Conservation (phyloP, 345 rosid species). For the Pugionium cornutum region DNA sequence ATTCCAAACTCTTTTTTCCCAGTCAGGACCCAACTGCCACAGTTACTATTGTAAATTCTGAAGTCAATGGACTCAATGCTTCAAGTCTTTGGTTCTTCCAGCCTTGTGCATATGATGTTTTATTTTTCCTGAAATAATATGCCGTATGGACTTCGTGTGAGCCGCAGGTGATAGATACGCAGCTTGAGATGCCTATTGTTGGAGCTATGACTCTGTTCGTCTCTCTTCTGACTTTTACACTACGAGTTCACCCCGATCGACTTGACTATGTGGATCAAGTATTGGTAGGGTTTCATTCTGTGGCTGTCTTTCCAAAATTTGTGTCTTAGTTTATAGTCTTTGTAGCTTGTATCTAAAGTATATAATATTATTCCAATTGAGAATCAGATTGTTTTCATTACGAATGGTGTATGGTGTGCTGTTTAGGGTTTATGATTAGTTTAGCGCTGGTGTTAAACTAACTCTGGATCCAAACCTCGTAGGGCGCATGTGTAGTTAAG, state of each 20-base stretch:
- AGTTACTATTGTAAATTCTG: conserved; percentile 15
- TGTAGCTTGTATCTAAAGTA: conserved; percentile 7
- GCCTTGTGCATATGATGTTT: conserved; percentile 3
- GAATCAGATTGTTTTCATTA: neutral
- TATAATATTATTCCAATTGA: neutral
- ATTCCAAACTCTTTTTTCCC: neutral
- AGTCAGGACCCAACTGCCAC: neutral
- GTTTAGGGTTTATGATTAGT: conserved; percentile 15
- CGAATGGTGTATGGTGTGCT: conserved; percentile 9
- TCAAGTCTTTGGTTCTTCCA: conserved; percentile 14
- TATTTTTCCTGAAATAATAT: conserved; percentile 17
- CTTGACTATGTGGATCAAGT: conserved; percentile 95
- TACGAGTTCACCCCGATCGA: conserved; percentile 88
- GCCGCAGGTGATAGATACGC: conserved; percentile 79
- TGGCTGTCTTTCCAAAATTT: conserved; percentile 6
- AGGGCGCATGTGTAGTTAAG: conserved; percentile 86
- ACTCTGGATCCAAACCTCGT: conserved; percentile 11
- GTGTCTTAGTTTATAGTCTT: neutral
- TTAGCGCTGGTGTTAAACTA: conserved; percentile 13
- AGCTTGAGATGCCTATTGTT: conserved; percentile 79
- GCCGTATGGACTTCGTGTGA: conserved; percentile 24
- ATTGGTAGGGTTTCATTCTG: conserved; percentile 58
- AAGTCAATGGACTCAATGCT: conserved; percentile 13
- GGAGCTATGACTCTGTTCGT: conserved; percentile 81
- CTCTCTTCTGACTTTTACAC: conserved; percentile 85